These are phyloP conservation scores for Licmophora abbreviata DNA, from an alignment of 108 stramenopile genomes.

Conservation along the genomic window DNA sequence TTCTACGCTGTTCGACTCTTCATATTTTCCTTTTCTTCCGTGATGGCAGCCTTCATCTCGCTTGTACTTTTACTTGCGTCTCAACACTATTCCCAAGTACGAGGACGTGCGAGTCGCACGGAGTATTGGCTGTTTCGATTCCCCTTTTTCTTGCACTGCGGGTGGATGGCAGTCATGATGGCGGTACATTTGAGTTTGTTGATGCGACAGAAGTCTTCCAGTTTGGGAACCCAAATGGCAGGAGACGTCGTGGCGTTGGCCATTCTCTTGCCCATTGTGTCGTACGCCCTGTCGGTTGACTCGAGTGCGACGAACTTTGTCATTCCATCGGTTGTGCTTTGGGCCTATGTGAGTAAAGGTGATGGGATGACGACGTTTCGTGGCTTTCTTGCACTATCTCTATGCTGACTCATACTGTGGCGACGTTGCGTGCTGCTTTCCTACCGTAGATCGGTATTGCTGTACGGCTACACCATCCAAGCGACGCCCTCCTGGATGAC, in stretches of 20 bases:
- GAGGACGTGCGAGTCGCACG: slow-evolving; percentile 4
- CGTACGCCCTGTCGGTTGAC: slow-evolving; percentile 19
- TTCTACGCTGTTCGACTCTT: slow-evolving; percentile 42
- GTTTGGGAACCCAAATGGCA: slow-evolving; percentile 24
- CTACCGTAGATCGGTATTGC: slow-evolving; percentile 24
- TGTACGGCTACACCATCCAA: slow-evolving; percentile 18
- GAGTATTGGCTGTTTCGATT: slow-evolving; percentile 52
- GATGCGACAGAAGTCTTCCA: slow-evolving; percentile 19
- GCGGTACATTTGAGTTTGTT: slow-evolving; percentile 31
- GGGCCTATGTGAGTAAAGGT: too few relatives aligned
- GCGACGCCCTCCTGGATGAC: slow-evolving; percentile 15
- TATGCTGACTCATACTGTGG: too few relatives aligned
- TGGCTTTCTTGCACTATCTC: too few relatives aligned
- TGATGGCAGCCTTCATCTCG: slow-evolving; percentile 24
- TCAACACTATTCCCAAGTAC: slow-evolving; percentile 23
- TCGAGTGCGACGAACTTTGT: slow-evolving; percentile 29
- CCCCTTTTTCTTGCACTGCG: slow-evolving; percentile 49
- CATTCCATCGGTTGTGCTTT: slow-evolving; percentile 36
- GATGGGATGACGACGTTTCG: too few relatives aligned
- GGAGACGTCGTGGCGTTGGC: slow-evolving; percentile 41
- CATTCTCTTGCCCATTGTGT: slow-evolving; percentile 23
- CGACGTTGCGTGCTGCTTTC: too few relatives aligned
- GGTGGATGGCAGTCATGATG: slow-evolving; percentile 36
- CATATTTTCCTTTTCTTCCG: slow-evolving; percentile 35
- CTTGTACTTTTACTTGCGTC: slow-evolving; percentile 25